Percentiles rank a stretch among this genome's conserved stretches.
Conservation (phyloP, 2,329 filamentous ascomycete genomes). For the Dissoconium aciculare region DNA sequence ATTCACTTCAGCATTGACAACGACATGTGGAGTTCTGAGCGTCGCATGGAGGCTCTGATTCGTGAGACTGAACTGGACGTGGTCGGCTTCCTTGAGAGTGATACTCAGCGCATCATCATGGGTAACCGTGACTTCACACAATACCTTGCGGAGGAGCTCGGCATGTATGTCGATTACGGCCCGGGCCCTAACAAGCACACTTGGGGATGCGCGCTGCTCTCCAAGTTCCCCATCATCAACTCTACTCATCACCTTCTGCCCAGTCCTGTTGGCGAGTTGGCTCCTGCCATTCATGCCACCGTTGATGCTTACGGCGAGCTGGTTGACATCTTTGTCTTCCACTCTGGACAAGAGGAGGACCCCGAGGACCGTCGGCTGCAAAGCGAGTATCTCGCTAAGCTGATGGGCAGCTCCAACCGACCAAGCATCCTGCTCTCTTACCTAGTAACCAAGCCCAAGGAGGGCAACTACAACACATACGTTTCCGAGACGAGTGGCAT, state of each 20-base stretch:
- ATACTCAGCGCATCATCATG: slow-evolving; percentile 97
- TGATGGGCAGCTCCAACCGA: slow-evolving; percentile 71
- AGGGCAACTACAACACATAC: slow-evolving; percentile 96
- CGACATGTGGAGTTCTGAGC: slow-evolving; percentile 95
- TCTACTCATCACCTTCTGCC: slow-evolving; percentile 92
- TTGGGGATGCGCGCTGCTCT: slow-evolving; percentile 83
- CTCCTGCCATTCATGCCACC: slow-evolving; percentile 92
- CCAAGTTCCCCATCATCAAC: slow-evolving; percentile 95
- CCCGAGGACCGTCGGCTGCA: slow-evolving; percentile 80
- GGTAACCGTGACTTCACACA: slow-evolving; percentile 94
- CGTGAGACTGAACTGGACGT: slow-evolving; percentile 93
- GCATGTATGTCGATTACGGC: slow-evolving; percentile 97
- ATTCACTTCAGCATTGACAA: slow-evolving; percentile 97
- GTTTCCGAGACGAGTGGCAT: slow-evolving; percentile 77
- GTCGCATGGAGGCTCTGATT: slow-evolving; percentile 58
- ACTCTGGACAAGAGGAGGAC: slow-evolving; percentile 96
- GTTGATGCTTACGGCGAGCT: slow-evolving; percentile 80
- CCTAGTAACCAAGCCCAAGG: slow-evolving; percentile 72
- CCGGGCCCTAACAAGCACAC: slow-evolving; percentile 98
- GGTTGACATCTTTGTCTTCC: slow-evolving; percentile 93
- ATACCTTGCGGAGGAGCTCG: slow-evolving; percentile 84
- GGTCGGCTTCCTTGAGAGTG: slow-evolving; percentile 82
- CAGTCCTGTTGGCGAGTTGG: slow-evolving; percentile 83
- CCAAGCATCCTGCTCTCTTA: slow-evolving; percentile 81
- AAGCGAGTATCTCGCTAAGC: slow-evolving; percentile 64